A percentile compares a stretch with the other conserved stretches of the same genome.
These are phyloP conservation scores for Lactarius trivialis DNA, from an alignment of 768 basidiomycete genomes.

Conservation along the genomic window DNA sequence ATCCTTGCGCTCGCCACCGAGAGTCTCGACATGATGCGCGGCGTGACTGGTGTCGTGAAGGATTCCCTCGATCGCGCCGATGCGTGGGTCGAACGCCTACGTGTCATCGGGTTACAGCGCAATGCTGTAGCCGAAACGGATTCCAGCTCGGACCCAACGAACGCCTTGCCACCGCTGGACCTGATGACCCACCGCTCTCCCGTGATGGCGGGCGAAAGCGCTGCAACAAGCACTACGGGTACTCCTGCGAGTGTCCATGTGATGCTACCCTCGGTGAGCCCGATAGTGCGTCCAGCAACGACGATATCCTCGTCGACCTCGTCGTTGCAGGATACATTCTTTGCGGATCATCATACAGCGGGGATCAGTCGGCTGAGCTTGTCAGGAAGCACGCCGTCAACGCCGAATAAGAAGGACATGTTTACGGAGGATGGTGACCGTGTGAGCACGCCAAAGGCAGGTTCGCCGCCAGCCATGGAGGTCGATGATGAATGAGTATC, in stretches of 20 bases:
- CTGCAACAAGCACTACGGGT: slow-evolving; percentile 16
- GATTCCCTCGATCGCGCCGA: slow-evolving; percentile 86
- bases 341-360: slow-evolving; percentile 13
- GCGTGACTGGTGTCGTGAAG: slow-evolving; percentile 81
- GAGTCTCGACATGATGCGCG: slow-evolving; percentile 87
- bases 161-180: slow-evolving; percentile 11
- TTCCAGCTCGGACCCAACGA: not conserved
- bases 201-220: slow-evolving; percentile 10
- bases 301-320: slow-evolving; percentile 14
- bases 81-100: slow-evolving; percentile 81
- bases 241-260: slow-evolving; percentile 12
- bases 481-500: slow-evolving; percentile 14
- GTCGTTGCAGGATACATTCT: slow-evolving; percentile 8
- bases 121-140: slow-evolving; percentile 24
- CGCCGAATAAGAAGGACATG: slow-evolving; percentile 23
- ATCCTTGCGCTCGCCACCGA: slow-evolving; percentile 83
- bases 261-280: slow-evolving; percentile 16
- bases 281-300: slow-evolving; percentile 9
- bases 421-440: slow-evolving; percentile 23
- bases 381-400: slow-evolving; percentile 7
- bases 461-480: slow-evolving; percentile 15
- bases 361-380: slow-evolving; percentile 20
- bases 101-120: slow-evolving; percentile 70
- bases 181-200: slow-evolving; percentile 16
- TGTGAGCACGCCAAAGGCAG: slow-evolving; percentile 11